Percentiles rank a stretch among this genome's conserved stretches.
These are phyloP conservation scores for Apiospora sp. DNA, from an alignment of 2,329 filamentous ascomycete species.

Conservation along the genomic window DNA sequence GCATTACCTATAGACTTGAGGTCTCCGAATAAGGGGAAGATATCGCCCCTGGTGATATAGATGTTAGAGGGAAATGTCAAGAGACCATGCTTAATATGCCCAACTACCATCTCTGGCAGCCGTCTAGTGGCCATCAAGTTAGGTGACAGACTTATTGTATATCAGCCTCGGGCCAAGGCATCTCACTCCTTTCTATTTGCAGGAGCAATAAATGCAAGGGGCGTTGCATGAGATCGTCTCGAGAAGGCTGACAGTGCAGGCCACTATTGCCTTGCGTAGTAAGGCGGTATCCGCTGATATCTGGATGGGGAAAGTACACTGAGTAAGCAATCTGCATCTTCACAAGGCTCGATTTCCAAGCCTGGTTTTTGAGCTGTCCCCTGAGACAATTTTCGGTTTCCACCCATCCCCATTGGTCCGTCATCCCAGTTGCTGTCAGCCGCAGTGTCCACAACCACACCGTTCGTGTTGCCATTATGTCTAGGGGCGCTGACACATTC, in stretches of 20 bases:
- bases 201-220: neutral
- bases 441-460: neutral
- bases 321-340: neutral
- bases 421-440: neutral
- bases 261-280: neutral
- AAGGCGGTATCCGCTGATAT: neutral
- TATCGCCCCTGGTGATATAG: neutral
- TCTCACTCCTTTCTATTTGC: neutral
- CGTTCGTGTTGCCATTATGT: neutral
- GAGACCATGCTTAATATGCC: neutral
- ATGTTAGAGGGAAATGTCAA: neutral
- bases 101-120: too few relatives aligned
- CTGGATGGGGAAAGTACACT: neutral
- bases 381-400: neutral
- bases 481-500: constrained; percentile 10
- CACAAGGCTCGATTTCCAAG: neutral
- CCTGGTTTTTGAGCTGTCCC: neutral
- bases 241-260: neutral
- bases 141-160: neutral
- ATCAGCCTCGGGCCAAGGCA: neutral
- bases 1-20: neutral
- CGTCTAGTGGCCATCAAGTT: neutral
- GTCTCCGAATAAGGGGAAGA: neutral
- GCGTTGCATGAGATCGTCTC: neutral
- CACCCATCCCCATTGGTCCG: neutral